A percentile compares a stretch with the other conserved stretches of the same genome.
These are phyloP conservation scores for Globisporangium orthogonon DNA, from an alignment of 352 stramenopile genomes.

Conservation along the genomic window DNA sequence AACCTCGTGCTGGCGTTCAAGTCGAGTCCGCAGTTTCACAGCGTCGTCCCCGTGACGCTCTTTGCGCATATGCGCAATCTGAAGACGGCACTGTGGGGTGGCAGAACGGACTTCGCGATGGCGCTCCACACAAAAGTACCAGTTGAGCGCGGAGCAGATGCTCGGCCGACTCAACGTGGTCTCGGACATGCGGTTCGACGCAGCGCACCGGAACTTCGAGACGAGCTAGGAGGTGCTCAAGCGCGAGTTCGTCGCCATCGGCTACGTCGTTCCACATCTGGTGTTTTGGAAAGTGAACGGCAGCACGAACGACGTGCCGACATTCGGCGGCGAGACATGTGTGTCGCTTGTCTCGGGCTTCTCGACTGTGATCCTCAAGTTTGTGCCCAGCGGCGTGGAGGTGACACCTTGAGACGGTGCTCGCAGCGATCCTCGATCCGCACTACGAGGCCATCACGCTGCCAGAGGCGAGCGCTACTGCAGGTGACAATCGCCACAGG, in stretches of 20 bases:
- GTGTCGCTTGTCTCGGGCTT: conserved; percentile 49
- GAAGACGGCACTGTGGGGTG: conserved; percentile 25
- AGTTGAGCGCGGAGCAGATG: conserved; percentile 35
- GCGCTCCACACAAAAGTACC: conserved; percentile 40
- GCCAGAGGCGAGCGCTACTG: conserved; percentile 2
- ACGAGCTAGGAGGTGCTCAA: conserved; percentile 36
- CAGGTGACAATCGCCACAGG: neutral
- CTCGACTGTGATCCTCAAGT: conserved; percentile 38
- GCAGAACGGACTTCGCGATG: conserved; percentile 53
- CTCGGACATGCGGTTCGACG: conserved; percentile 66
- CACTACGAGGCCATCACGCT: conserved; percentile 43
- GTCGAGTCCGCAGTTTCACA: conserved; percentile 25
- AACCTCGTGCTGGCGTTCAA: conserved; percentile 55
- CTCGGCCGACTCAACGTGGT: conserved; percentile 67
- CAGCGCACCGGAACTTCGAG: conserved; percentile 29
- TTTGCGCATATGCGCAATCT: conserved; percentile 22
- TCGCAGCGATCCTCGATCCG: conserved; percentile 18
- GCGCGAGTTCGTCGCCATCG: conserved; percentile 22
- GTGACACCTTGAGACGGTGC: conserved; percentile 15
- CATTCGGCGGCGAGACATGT: conserved; percentile 22
- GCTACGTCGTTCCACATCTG: conserved; percentile 46
- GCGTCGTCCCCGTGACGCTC: conserved; percentile 27
- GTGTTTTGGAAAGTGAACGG: conserved; percentile 78
- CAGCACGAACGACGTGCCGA: conserved; percentile 22
- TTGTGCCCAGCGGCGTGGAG: conserved; percentile 14